Percentiles rank a stretch among this genome's conserved stretches.
phyloP scores from a whole-genome alignment of 1,284 basidiomycete genomes.

The Rhodotorula sp. region DNA sequence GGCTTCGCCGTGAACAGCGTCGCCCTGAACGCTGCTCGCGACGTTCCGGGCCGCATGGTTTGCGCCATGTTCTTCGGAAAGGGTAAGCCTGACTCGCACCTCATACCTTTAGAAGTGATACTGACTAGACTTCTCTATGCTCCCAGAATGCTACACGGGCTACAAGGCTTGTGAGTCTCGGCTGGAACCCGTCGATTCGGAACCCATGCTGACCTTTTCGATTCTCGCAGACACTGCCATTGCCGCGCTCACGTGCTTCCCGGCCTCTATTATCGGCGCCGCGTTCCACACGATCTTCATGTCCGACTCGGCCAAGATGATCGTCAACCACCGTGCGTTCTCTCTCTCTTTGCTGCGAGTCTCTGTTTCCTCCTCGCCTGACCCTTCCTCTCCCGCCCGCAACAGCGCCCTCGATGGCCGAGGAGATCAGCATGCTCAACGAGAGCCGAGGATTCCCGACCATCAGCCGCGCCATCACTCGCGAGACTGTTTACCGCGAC shows the following conservation, averaged over 20 bases:
- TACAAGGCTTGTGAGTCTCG: neutral
- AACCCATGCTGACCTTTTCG: neutral
- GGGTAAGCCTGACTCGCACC: neutral
- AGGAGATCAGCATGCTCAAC: conserved; percentile 18
- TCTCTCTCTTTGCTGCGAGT: neutral
- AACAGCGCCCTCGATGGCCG: conserved; percentile 11
- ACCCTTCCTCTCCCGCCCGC: neutral
- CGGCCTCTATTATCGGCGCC: conserved; percentile 20
- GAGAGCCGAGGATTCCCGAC: conserved; percentile 22
- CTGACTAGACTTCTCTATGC: neutral
- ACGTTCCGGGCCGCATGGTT: conserved; percentile 39
- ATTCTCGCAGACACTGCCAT: conserved; percentile 22
- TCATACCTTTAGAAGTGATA: neutral
- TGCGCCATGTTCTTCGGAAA: neutral
- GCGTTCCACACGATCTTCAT: conserved; percentile 37
- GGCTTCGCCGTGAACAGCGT: conserved; percentile 28
- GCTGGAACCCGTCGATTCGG: neutral
- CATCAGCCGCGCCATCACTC: conserved; percentile 22
- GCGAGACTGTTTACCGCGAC: conserved; percentile 27
- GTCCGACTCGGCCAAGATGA: conserved; percentile 22
- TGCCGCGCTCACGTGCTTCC: conserved; percentile 35
- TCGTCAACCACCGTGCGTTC: conserved; percentile 21
- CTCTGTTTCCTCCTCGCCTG: conserved; percentile 4
- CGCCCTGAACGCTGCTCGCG: conserved; percentile 35
- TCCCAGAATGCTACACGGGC: neutral